Conservation (phyloP, 2,329 filamentous ascomycete species). For the Pseudogymnoascus sp. region DNA sequence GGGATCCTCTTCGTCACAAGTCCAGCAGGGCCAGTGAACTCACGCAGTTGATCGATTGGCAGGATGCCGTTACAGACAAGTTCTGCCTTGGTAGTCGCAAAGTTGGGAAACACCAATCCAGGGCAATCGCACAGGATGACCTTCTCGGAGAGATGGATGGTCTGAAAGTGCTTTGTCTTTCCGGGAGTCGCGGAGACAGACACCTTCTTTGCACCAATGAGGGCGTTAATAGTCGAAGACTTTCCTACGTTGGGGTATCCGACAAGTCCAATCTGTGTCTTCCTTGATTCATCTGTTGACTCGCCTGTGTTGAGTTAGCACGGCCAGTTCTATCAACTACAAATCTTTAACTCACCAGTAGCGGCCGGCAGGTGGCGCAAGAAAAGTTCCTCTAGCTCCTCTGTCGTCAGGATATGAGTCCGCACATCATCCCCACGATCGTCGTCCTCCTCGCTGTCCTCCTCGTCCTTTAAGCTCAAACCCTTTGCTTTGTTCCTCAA, state of each 20-base stretch:
- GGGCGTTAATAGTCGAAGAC: conserved; percentile 96
- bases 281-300: conserved; percentile 42
- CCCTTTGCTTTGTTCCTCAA: conserved; percentile 34
- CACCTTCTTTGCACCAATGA: conserved; percentile 98
- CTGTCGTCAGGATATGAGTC: conserved; percentile 79
- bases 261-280: conserved; percentile 85
- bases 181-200: conserved; percentile 95
- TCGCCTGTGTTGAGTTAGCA: conserved; percentile 28
- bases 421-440: conserved; percentile 32
- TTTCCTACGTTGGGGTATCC: conserved; percentile 99
- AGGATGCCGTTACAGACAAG: conserved; percentile 91
- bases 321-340: conserved; percentile 13
- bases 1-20: conserved; percentile 82
- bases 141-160: conserved; percentile 82
- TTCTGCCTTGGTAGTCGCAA: conserved; percentile 91
- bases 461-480: conserved; percentile 28
- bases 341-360: conserved; percentile 35
- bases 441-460: conserved; percentile 27
- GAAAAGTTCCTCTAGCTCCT: conserved; percentile 87
- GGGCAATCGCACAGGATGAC: conserved; percentile 96
- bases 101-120: conserved; percentile 97
- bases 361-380: conserved; percentile 61
- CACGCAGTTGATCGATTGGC: conserved; percentile 91
- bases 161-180: conserved; percentile 99
- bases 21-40: conserved; percentile 78